Conservation (phyloP, 2,329 filamentous ascomycete species). For the Metarhizium sp. region DNA sequence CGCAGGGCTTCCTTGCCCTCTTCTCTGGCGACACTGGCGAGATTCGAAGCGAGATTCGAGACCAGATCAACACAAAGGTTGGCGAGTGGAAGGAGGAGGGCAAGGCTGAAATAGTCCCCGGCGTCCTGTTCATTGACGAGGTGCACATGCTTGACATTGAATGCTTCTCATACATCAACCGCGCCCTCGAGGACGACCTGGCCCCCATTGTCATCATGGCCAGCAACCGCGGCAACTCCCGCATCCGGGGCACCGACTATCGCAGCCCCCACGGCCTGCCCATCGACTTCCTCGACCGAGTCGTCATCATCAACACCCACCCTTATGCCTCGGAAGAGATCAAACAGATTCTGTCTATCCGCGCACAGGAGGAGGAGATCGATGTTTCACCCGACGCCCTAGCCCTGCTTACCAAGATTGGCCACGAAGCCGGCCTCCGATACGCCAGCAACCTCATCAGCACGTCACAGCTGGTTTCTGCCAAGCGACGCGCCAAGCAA, state of each 20-base stretch:
- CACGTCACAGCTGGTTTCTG: slow-evolving; percentile 77
- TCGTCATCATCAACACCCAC: slow-evolving; percentile 93
- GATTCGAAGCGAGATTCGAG: slow-evolving; percentile 91
- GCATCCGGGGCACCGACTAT: slow-evolving; percentile 90
- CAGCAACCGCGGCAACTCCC: slow-evolving; percentile 85
- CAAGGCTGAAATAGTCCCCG: slow-evolving; percentile 95
- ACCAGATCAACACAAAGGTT: slow-evolving; percentile 99
- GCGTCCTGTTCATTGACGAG: slow-evolving; percentile 97
- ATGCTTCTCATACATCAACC: slow-evolving; percentile 98
- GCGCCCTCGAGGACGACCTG: slow-evolving; percentile 86
- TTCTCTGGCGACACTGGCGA: slow-evolving; percentile 98
- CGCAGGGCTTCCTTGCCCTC: slow-evolving; percentile 94
- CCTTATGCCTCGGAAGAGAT: slow-evolving; percentile 77
- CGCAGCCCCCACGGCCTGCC: slow-evolving; percentile 87
- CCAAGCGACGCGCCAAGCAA: slow-evolving; percentile 77
- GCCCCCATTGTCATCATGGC: slow-evolving; percentile 99
- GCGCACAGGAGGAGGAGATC: slow-evolving; percentile 92
- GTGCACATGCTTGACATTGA: slow-evolving; percentile 99
- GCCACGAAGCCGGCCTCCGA: slow-evolving; percentile 79
- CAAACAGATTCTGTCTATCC: slow-evolving; percentile 82
- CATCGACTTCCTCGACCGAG: slow-evolving; percentile 89
- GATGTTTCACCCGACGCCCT: slow-evolving; percentile 85
- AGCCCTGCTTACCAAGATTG: slow-evolving; percentile 90
- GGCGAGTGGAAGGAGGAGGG: slow-evolving; percentile 99
- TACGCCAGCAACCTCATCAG: slow-evolving; percentile 99